Conservation (phyloP, 768 basidiomycete species). For the Tricholoma sp. region DNA sequence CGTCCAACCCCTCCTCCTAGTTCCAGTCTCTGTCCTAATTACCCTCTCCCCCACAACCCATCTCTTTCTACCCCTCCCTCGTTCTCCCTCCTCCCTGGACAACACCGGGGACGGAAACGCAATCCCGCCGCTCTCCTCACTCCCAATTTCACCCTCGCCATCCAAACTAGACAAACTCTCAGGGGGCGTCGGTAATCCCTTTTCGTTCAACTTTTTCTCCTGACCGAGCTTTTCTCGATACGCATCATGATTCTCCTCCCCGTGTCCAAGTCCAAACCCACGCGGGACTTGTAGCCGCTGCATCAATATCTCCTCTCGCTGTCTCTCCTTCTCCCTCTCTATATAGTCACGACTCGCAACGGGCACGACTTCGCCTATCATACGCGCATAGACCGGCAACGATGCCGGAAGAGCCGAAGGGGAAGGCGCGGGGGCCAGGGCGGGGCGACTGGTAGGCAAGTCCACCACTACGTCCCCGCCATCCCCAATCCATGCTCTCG, state of each 20-base stretch:
- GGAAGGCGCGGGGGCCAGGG: too few relatives aligned
- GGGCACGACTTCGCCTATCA: neutral
- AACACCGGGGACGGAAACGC: neutral
- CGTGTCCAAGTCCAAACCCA: too few relatives aligned
- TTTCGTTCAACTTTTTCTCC: conserved; percentile 5
- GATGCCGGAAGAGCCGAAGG: too few relatives aligned
- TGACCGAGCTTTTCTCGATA: neutral
- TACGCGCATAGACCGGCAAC: neutral
- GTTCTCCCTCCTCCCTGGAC: neutral
- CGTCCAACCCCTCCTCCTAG: neutral
- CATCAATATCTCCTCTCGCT: neutral
- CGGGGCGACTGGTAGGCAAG: neutral
- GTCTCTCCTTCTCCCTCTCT: neutral
- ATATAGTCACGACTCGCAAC: neutral
- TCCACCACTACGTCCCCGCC: conserved; percentile 3
- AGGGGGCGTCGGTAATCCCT: conserved; percentile 13
- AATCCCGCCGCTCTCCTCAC: neutral
- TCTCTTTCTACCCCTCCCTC: too few relatives aligned
- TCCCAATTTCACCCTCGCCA: neutral
- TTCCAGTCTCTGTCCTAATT: too few relatives aligned
- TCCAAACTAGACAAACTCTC: conserved; percentile 9
- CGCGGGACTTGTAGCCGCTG: neutral
- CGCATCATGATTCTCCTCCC: neutral
- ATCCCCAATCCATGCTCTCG: conserved; percentile 15
- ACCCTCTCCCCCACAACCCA: too few relatives aligned